Percentiles rank a stretch among this genome's conserved stretches.
These are phyloP conservation scores for Bipolaris gigantea DNA, from an alignment of 2,329 filamentous ascomycete genomes.

Conservation along the genomic window DNA sequence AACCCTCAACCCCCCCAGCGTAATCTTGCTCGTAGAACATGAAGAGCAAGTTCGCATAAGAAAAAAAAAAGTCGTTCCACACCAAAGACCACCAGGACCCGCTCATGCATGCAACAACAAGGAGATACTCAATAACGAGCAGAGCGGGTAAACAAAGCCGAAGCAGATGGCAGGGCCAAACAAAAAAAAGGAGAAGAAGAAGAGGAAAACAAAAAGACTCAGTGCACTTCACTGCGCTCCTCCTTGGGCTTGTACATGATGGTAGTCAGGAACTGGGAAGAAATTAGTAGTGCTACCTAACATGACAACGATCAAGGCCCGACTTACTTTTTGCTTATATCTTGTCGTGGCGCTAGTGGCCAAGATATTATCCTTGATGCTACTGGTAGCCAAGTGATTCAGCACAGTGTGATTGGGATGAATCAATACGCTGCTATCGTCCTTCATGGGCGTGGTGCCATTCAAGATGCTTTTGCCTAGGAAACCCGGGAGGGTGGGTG, in stretches of 20 bases:
- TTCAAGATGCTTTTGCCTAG: constrained; percentile 94
- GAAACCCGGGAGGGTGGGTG: constrained; percentile 86
- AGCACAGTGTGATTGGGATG: constrained; percentile 97
- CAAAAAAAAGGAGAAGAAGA: neutral
- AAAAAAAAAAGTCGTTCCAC: no score
- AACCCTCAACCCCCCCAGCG: no score
- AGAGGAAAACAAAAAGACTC: neutral
- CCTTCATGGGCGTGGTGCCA: constrained; percentile 87
- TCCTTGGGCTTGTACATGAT: constrained; percentile 93
- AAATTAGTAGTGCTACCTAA: constrained; percentile 16
- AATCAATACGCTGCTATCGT: constrained; percentile 94
- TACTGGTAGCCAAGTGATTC: constrained; percentile 95
- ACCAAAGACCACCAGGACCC: neutral
- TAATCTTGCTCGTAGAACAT: no score
- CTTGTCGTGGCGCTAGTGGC: constrained; percentile 96
- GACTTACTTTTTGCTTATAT: constrained; percentile 85
- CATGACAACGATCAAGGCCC: neutral
- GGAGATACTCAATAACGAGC: neutral
- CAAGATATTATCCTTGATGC: constrained; percentile 94
- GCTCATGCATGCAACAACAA: neutral
- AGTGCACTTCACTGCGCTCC: constrained; percentile 27
- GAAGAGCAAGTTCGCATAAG: no score
- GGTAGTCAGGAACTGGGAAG: constrained; percentile 82
- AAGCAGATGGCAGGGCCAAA: neutral
- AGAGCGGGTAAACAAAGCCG: neutral